Conservation (phyloP, 257 asterid genomes). For the Nicotiana benthamiana region DNA sequence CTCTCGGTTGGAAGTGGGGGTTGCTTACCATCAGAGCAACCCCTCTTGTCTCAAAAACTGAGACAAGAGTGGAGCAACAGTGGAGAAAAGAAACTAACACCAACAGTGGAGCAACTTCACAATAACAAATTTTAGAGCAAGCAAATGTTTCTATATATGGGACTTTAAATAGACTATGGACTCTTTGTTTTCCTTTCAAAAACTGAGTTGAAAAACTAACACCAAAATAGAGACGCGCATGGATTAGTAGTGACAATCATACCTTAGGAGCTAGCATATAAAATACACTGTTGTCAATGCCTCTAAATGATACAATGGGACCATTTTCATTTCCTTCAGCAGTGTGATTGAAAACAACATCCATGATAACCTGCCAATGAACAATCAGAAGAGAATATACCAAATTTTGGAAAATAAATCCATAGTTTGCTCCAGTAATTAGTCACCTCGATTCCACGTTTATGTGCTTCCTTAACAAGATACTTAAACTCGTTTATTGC, state of each 20-base stretch:
- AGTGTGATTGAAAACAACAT: slow-evolving; percentile 95
- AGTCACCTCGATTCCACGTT: slow-evolving; percentile 82
- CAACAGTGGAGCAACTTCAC: slow-evolving; percentile 1
- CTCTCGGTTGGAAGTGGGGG: no score
- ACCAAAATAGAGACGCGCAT: not conserved
- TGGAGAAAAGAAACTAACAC: no score
- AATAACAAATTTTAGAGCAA: not conserved
- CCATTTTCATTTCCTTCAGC: slow-evolving; percentile 99
- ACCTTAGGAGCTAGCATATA: slow-evolving; percentile 98
- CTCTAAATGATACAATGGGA: slow-evolving; percentile 74
- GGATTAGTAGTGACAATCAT: not conserved
- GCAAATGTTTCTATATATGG: not conserved
- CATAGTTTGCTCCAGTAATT: not conserved
- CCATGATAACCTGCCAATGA: slow-evolving; percentile 81
- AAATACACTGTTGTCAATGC: slow-evolving; percentile 83
- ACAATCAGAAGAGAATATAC: slow-evolving; percentile 12
- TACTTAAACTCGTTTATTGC: slow-evolving; percentile 79
- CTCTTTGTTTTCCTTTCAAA: not conserved
- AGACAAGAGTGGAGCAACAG: no score
- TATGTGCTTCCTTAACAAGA: slow-evolving; percentile 96
- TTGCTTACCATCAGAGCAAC: no score
- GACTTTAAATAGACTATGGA: not conserved
- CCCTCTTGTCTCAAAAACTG: no score
- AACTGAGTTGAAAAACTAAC: not conserved
- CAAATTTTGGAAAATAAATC: slow-evolving; percentile 8